Conservation (phyloP, 2,329 filamentous ascomycete genomes). For the Pseudopyrenochaeta lycopersici region DNA sequence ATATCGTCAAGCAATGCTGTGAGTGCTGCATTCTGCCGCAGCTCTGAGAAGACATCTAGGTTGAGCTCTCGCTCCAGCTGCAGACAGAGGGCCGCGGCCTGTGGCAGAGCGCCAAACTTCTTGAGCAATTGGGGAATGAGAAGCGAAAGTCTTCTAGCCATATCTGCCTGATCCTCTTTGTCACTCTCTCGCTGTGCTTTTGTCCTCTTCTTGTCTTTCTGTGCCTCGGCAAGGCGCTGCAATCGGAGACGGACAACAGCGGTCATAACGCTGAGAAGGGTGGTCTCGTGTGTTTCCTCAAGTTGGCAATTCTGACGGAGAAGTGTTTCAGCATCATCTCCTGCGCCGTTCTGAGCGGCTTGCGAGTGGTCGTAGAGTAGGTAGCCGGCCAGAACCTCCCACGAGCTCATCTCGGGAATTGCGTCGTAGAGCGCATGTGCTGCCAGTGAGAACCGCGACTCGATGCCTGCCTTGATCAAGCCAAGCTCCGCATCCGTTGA, state of each 20-base stretch:
- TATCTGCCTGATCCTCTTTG: slow-evolving; percentile 79
- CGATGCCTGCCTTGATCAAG: slow-evolving; percentile 70
- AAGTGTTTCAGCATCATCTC: slow-evolving; percentile 67
- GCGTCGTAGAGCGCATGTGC: slow-evolving; percentile 86
- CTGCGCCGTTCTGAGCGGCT: slow-evolving; percentile 60
- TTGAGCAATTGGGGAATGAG: slow-evolving; percentile 86
- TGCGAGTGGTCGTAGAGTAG: slow-evolving; percentile 88
- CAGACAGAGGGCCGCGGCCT: slow-evolving; percentile 85
- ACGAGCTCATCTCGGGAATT: slow-evolving; percentile 81
- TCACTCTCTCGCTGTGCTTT: slow-evolving; percentile 65
- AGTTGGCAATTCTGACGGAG: slow-evolving; percentile 79
- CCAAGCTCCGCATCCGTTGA: slow-evolving; percentile 48
- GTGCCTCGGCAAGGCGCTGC: slow-evolving; percentile 69
- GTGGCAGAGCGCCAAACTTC: slow-evolving; percentile 90
- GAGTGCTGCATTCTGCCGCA: slow-evolving; percentile 87
- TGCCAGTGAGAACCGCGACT: slow-evolving; percentile 86
- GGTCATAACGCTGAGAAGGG: slow-evolving; percentile 87
- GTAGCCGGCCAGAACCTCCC: slow-evolving; percentile 90
- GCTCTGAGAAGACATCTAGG: slow-evolving; percentile 84
- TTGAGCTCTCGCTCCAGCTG: slow-evolving; percentile 87
- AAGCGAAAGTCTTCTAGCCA: slow-evolving; percentile 78
- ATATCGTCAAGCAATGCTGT: slow-evolving; percentile 87
- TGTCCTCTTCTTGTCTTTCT: slow-evolving; percentile 65
- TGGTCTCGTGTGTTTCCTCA: slow-evolving; percentile 78
- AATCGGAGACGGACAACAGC: slow-evolving; percentile 81